A percentile compares a stretch with the other conserved stretches of the same genome.
Evolutionary conservation across 176 grass and related monocot species (phyloP).

Genomic region (Bonia amplexicaulis): DNA sequence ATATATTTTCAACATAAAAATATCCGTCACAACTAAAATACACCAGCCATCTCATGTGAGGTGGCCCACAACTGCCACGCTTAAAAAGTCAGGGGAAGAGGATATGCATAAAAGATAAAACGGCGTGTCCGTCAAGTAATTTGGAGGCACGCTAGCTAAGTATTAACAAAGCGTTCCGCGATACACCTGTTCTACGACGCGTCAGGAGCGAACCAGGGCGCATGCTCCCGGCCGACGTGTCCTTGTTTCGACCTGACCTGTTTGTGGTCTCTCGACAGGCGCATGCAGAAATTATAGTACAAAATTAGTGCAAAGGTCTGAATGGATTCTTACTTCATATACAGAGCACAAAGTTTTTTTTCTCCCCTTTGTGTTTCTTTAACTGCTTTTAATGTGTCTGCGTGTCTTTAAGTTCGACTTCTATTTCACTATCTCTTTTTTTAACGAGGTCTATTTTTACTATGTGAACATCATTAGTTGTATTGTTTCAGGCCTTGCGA

Average conservation of each 20-base stretch:
- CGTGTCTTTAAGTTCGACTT: neutral
- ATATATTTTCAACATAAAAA: too few species aligned
- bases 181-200: conserved; percentile 25
- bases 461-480: too few species aligned
- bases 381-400: neutral
- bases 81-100: conserved; percentile 22
- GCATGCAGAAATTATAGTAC: neutral
- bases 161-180: conserved; percentile 10
- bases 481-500: too few species aligned
- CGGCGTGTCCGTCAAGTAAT: neutral
- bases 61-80: neutral
- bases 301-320: neutral
- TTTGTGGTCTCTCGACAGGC: neutral
- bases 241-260: neutral
- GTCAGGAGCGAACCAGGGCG: conserved; percentile 23
- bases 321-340: neutral
- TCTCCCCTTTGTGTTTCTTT: neutral
- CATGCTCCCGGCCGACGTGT: conserved; percentile 26
- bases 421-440: too few species aligned
- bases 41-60: too few species aligned
- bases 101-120: conserved; percentile 22
- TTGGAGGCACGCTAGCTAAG: conserved; percentile 22
- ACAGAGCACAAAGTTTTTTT: neutral
- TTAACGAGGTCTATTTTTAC: too few species aligned
- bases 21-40: too few species aligned